Percentiles rank a stretch among this genome's conserved stretches.
Conservation (phyloP, 2,329 filamentous ascomycete genomes). For the Macrophomina tecta region DNA sequence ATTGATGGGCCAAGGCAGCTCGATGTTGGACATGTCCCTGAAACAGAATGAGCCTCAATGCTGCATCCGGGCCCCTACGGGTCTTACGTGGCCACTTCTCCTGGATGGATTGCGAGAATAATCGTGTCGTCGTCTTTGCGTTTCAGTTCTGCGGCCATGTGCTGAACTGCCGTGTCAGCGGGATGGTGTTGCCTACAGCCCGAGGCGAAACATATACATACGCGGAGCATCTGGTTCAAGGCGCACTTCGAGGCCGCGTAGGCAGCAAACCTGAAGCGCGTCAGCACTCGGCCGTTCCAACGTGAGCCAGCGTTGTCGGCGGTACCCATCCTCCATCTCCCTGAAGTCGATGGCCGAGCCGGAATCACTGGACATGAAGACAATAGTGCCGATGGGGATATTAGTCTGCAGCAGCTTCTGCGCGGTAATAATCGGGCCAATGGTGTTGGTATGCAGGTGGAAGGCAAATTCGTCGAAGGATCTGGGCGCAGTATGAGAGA, state of each 20-base stretch:
- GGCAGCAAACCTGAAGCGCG: constrained; percentile 54
- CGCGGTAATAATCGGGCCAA: constrained; percentile 62
- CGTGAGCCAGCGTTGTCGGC: constrained; percentile 4
- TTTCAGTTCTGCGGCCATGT: constrained; percentile 62
- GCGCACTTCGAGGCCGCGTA: constrained; percentile 64
- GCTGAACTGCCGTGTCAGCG: constrained; percentile 36
- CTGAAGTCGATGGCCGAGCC: constrained; percentile 59
- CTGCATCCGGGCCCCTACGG: not conserved
- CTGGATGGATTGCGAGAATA: constrained; percentile 63
- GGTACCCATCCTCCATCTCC: constrained; percentile 60
- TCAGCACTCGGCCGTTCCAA: not conserved
- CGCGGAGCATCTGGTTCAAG: constrained; percentile 60
- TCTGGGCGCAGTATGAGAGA: constrained; percentile 39
- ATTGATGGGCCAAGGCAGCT: constrained; percentile 58
- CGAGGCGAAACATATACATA: constrained; percentile 21
- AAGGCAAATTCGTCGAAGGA: constrained; percentile 61
- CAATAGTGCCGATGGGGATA: constrained; percentile 56
- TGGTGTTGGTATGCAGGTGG: constrained; percentile 64
- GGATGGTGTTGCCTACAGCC: not conserved
- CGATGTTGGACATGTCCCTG: constrained; percentile 61
- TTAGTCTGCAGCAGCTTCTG: constrained; percentile 57
- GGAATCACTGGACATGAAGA: constrained; percentile 64
- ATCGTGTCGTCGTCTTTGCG: constrained; percentile 56
- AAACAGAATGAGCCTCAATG: not conserved
- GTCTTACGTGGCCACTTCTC: constrained; percentile 59